These are phyloP conservation scores for Gynostemma pentaphyllum DNA, from an alignment of 306 rosid genomes.

Conservation along the genomic window DNA sequence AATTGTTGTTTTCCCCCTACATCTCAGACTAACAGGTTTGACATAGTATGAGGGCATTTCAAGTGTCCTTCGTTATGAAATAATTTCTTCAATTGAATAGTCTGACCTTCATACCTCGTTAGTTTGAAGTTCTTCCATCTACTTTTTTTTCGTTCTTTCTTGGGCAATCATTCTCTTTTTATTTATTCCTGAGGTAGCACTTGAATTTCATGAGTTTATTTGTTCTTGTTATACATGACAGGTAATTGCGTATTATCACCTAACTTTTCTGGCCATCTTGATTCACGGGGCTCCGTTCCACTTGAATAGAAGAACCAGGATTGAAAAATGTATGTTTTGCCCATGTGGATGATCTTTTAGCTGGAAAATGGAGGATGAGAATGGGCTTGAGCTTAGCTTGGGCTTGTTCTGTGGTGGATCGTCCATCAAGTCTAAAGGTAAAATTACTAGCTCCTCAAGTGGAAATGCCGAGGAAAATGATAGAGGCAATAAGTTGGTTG, in stretches of 20 bases:
- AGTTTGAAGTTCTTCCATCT: not conserved
- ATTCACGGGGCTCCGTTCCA: not conserved
- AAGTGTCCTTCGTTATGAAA: not conserved
- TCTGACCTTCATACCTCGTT: not conserved
- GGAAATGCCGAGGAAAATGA: conserved; percentile 48
- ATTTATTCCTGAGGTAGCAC: not conserved
- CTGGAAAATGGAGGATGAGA: conserved; percentile 67
- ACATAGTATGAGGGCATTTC: not conserved
- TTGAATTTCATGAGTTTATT: not conserved
- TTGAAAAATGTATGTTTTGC: not conserved
- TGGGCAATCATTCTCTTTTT: not conserved
- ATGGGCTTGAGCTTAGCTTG: conserved; percentile 92
- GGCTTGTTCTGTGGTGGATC: conserved; percentile 82
- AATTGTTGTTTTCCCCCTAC: not conserved
- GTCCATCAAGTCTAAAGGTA: conserved; percentile 60
- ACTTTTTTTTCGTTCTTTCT: not conserved
- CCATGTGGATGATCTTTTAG: not conserved
- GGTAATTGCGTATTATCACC: not conserved
- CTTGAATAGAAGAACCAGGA: not conserved
- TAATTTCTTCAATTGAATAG: not conserved
- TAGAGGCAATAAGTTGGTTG: conserved; percentile 59
- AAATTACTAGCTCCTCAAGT: conserved; percentile 59
- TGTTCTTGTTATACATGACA: not conserved
- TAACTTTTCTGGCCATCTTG: not conserved
- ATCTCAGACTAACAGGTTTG: not conserved